Base-by-base conservation (phyloP, 1,284 basidiomycete genomes). In the Heterobasidion occidentale region DNA sequence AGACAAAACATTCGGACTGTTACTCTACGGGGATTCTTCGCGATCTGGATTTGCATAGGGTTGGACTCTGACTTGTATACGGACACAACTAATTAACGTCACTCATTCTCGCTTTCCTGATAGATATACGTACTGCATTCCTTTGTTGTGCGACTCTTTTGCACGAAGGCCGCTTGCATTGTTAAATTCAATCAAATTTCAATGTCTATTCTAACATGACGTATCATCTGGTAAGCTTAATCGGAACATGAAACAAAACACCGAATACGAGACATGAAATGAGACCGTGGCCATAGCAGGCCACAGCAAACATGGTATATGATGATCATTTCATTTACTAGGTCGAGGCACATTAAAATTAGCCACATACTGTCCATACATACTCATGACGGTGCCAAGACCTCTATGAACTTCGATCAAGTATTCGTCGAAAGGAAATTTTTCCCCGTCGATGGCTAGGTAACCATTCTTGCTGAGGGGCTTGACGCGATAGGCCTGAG, bases 401-500 rank as follows among this genome's bases (percentile, higher is more conserved):
- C 83, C 79, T 27, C 78, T 77, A 62, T 92, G 83, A 6, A 92
- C 84, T 68, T 97, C 91, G 6, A 97, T 88, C 63, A 93, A 84
- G 68, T 88, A 94, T 56, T 86, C 80, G 63, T 86, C 79, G 64
- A 91, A 92, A 1, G 88, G 86, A 64, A 86, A 89, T 14, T 74
- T 70, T 72, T 98, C 95, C 15, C 95, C 95, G 65, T 98, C 95
- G 56, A 93, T 76, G 8, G 83, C 75, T 54, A 92, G 69, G 61
- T 74, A 72, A 2, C 84, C 85, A 36, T 80, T 76, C 19, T 71
- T 56, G 3, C 72, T 66, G 36, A 85, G 72, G 11, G 90, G 88
- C 62, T 86, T 87, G 34, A 90, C 77, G 33, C 86, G 81, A 66
- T 90, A 92, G 2, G 90, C 89, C 49, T 81, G 71, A 36, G 84